Base-by-base conservation (phyloP, 2,329 filamentous ascomycete species). In the Neofusicoccum laricinum region DNA sequence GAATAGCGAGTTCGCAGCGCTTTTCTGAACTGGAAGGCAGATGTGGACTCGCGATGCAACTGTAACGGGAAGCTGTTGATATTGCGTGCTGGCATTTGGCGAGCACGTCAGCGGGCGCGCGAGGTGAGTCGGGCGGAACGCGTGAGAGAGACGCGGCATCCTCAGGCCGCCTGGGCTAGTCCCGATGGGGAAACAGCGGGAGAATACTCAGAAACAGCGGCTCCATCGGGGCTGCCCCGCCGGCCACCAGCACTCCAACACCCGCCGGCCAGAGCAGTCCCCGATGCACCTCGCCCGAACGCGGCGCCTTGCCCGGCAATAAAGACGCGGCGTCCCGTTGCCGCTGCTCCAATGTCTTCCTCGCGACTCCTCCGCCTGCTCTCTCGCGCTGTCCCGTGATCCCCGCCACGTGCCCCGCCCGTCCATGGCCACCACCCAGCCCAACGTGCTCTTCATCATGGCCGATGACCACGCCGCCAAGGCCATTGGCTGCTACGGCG, bases 381-480 rank as follows among this genome's bases (percentile, higher is more conserved):
- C 34, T 41, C 34, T 7, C 10, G 11, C 19, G 4, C 15, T 11
- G 17, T 57, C 2, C 36, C 19, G 38, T 43, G 19, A n/a, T 15
- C 5, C n/a, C 21, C 14, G 34, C 49, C 8, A n/a, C 21, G 21
- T 21, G 30, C 32, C 21, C n/a, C 38, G n/a, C 40, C 41, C 32
- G n/a, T 14, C 30, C 45, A 61, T 61, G 58, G 58, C 41, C 6
- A 10, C 57, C 12, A 30, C 40, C 7, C 55, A 36, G n/a, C 71
- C 71, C 3, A 80, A 80, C 65, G 80, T 82, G 64, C 65, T 85
- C 63, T 85, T 85, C 72, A 83, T 85, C 70, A 82, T 85, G 80
- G 82, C 82, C 0, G 82, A 85, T 71, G 82, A 84, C 71, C 82
- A 85, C 74, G 82, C 82, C 7, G 72, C 79, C 48, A 84, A 85